Conservation (phyloP, 1,139 yeast species). For the Geotrichum fermentans region DNA sequence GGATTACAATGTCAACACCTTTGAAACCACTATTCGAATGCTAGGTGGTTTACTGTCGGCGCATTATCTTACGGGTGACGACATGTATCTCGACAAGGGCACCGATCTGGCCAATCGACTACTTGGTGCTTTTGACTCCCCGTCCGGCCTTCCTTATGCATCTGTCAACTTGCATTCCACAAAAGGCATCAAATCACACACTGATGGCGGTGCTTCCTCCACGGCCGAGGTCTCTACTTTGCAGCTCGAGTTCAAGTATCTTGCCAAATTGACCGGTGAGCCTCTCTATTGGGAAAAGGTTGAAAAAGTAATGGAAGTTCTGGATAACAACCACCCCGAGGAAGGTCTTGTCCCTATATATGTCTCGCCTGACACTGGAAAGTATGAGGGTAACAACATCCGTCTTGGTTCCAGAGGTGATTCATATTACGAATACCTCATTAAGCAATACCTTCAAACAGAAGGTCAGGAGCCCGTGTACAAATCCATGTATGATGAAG, state of each 20-base stretch:
- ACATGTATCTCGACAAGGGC: slow-evolving; percentile 71
- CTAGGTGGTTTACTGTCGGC: slow-evolving; percentile 88
- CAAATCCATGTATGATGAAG: slow-evolving; percentile 69
- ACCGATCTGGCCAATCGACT: slow-evolving; percentile 56
- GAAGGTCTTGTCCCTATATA: slow-evolving; percentile 83
- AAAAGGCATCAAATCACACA: slow-evolving; percentile 56
- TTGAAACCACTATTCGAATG: slow-evolving; percentile 93
- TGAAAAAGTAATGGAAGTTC: slow-evolving; percentile 60
- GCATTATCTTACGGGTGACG: slow-evolving; percentile 64
- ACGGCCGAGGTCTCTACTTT: slow-evolving; percentile 89
- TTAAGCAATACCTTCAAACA: slow-evolving; percentile 83
- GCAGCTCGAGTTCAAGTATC: slow-evolving; percentile 82
- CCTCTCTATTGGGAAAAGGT: slow-evolving; percentile 69
- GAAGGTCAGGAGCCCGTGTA: slow-evolving; percentile 56
- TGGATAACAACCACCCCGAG: slow-evolving; percentile 55
- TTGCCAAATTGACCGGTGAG: slow-evolving; percentile 78
- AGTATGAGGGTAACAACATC: slow-evolving; percentile 58
- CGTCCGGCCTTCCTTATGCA: slow-evolving; percentile 69
- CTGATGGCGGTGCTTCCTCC: slow-evolving; percentile 64
- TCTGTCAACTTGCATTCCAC: slow-evolving; percentile 69
- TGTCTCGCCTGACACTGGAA: slow-evolving; percentile 70
- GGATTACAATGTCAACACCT: slow-evolving; percentile 73
- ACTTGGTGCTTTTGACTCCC: slow-evolving; percentile 60
- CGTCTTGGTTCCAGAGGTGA: slow-evolving; percentile 90
- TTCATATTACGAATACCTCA: slow-evolving; percentile 83